Evolutionary conservation across 129 eudicot genomes (phyloP).

Genomic region (Arctium lappa): DNA sequence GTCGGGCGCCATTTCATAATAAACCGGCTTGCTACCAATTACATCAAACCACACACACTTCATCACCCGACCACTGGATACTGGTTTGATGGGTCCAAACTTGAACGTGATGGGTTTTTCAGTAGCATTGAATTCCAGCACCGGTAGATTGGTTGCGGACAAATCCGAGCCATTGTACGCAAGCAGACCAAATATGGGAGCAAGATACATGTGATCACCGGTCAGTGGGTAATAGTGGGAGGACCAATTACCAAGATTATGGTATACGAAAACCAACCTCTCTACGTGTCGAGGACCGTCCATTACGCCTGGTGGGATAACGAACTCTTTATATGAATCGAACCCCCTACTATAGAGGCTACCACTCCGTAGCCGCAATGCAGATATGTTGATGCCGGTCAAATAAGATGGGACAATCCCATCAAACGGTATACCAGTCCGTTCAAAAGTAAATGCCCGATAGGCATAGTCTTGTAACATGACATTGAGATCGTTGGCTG

Average conservation of each 20-base stretch:
- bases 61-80: slow-evolving; percentile 42
- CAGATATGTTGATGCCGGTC: slow-evolving; percentile 64
- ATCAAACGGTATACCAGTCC: slow-evolving; percentile 62
- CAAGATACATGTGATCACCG: slow-evolving; percentile 44
- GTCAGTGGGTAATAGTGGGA: slow-evolving; percentile 51
- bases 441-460: slow-evolving; percentile 48
- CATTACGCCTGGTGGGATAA: slow-evolving; percentile 52
- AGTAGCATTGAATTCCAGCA: slow-evolving; percentile 50
- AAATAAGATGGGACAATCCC: slow-evolving; percentile 59
- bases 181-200: slow-evolving; percentile 84
- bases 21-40: slow-evolving; percentile 34
- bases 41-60: slow-evolving; percentile 62
- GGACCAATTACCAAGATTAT: slow-evolving; percentile 73
- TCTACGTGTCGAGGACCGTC: slow-evolving; percentile 56
- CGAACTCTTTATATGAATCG: slow-evolving; percentile 47
- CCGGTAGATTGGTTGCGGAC: slow-evolving; percentile 50
- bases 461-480: slow-evolving; percentile 62
- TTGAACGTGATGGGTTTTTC: slow-evolving; percentile 42
- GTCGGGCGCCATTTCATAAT: slow-evolving; percentile 41
- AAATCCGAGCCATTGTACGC: slow-evolving; percentile 70
- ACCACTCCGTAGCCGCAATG: slow-evolving; percentile 74
- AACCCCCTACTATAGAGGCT: slow-evolving; percentile 58
- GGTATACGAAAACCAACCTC: slow-evolving; percentile 75
- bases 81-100: slow-evolving; percentile 37
- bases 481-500: no score